Base-by-base conservation (phyloP, 169 alveolate species). In the Plasmodium gallinaceum region DNA sequence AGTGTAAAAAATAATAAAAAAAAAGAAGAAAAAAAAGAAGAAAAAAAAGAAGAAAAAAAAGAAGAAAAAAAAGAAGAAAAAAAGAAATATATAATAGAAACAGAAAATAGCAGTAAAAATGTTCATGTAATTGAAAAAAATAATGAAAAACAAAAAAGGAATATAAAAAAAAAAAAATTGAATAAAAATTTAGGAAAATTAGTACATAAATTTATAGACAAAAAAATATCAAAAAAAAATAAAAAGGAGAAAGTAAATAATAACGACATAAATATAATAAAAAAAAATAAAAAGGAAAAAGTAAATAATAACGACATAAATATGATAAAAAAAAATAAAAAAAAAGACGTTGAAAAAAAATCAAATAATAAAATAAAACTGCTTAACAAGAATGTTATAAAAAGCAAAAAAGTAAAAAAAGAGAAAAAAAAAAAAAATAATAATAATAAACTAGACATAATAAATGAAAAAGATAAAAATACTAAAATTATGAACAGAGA, bases 301-400 rank as follows among this genome's bases (percentile, higher is more conserved):
- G 64, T 8, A 4, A 32, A 32, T 18, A 54, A 54, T 0, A 9
- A 9, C 14, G 14, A 18, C 64, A 54, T 3, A 7, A 14, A 54
- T 18, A 54, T 18, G 24, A 54, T 18, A 54, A 54, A 14, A 14
- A 54, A 54, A 71, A 64, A 26, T 10, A 60, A 60, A 74, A 74
- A 74, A 5, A 43, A 39, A 20, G 26, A 37, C 12, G 20, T 10
- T 12, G 14, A 39, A 32, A 62, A 14, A 0, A 54, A 1, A 20
- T n/a, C 22, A 54, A 52, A 57, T 20, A 57, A 57, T 5, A 24
- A 58, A 24, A 24, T n/a, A 16, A 26, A 46, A 42, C 10, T 12
- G 22, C 12, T 18, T 18, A 14, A 54, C 7, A 54, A 54, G 0
- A 54, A 54, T 16, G 22, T 10, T 32, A 32, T 12, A 14, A 0